Evolutionary conservation across 306 rosid genomes (phyloP), one percentile per base, ranked within the genome.

Genomic region (Inga leiocalycina): DNA sequence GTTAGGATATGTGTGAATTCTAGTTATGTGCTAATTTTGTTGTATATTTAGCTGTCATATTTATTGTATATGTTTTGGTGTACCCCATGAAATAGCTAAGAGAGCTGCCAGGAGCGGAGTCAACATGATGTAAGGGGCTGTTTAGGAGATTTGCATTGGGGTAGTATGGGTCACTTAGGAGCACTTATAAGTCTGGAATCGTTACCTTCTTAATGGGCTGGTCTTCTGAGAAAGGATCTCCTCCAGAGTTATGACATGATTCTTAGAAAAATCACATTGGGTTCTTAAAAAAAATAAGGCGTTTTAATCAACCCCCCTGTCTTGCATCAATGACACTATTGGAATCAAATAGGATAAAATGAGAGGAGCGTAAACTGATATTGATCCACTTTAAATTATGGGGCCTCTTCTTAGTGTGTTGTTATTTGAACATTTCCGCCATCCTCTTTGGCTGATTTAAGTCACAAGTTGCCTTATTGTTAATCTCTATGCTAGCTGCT

Each of bases 391-490:
- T 27, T 6, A 10, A 67, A 8, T 67, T 7, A 17, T 67, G 35
- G 67, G 66, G 32, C 44, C 44, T 16, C 54, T 5, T 12, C 45
- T 22, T 64, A 66, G 45, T 74, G 52, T 41, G 75, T 77, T 70
- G 19, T 77, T 41, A 13, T 66, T 61, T 78, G 9, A 24, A 71
- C 70, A 59, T 76, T 80, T 43, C 70, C 20, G 30, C 9, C 64
- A 14, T 71, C 17, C 41, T 54, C 69, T 13, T 22, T 56, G 71
- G 70, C 78, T 73, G 71, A 62, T 77, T 79, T 64, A 46, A 59
- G 35, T 84, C 66, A 22, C 41, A 77, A 39, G 65, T 83, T 57
- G 37, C 80, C 64, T 17, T n/a, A n/a, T 57, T 82, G 62, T 37
- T 74, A 32, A 79, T 65, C 65, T 77, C 37, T 57, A 17, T 54